Evolutionary conservation across 495 filamentous ascomycete species (phyloP), one percentile per base, ranked within the genome.

Genomic region (Aspergillus coremiiformis): DNA sequence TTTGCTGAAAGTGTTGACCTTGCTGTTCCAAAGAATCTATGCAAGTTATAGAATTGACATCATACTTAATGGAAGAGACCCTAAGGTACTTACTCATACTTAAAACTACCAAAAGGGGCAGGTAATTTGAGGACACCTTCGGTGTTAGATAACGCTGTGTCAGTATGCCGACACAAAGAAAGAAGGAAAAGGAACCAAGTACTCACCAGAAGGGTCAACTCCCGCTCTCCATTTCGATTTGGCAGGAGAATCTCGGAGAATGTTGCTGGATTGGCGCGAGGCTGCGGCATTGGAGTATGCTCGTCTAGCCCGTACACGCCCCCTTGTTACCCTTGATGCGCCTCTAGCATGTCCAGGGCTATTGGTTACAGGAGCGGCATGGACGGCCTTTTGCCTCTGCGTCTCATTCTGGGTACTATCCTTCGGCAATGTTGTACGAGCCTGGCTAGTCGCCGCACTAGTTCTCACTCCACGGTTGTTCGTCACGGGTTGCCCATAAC

Each of bases 191-290:
- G 14, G n/a, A n/a, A n/a, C n/a, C n/a, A n/a, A 15, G 12, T 26
- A 21, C 58, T 52, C 15, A 66, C 63, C 58, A 20, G 50, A 27
- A 27, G 58, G 54, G 2, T 58, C 44, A 14, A 2, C 1, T 12
- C 61, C 56, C 37, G 47, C 37, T 44, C 58, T 58, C 58, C 57
- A 66, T 27, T 54, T 59, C n/a, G 58, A 45, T 27, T 66, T 63
- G 20, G 59, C 49, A 52, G 55, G 55, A 20, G 62, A 57, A 20
- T 62, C 57, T 11, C 33, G 49, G 29, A 62, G 58, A 1, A 60
- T 33, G 23, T 20, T 29, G 11, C 29, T 53, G 14, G 57, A 22
- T 8, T 44, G 53, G 11, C 48, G 50, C 19, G 56, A 39, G 10
- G 44, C 14, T 23, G 44, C 26, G 26, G 17, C 27, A 1, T 15